Conservation (phyloP, 176 grass and related monocot genomes). For the Echinochloa phyllopogon region DNA sequence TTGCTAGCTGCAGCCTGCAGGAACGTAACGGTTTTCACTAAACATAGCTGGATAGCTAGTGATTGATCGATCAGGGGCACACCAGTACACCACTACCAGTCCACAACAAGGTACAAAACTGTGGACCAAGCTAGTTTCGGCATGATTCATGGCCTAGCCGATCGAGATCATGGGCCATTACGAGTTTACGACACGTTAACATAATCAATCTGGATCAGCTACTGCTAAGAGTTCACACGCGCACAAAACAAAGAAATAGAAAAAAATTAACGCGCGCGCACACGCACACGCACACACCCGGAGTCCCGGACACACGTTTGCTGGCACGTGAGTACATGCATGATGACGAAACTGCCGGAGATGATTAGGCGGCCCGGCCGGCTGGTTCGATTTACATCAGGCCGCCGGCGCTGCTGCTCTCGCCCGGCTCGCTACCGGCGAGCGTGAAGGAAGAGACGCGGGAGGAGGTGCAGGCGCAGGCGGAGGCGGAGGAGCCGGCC, state of each 20-base stretch:
- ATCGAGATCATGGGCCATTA: background rate
- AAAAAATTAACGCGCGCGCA: conserved; percentile 16
- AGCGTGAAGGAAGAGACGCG: conserved; percentile 49
- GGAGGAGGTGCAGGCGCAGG: background rate
- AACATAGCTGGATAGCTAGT: background rate
- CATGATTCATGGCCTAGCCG: background rate
- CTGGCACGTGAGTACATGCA: background rate
- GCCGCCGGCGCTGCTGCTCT: conserved; percentile 19
- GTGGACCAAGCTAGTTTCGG: background rate
- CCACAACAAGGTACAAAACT: background rate
- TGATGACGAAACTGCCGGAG: background rate
- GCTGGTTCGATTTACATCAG: conserved; percentile 32
- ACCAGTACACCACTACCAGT: background rate
- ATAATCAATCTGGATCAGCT: conserved; percentile 1
- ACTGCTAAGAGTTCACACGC: background rate
- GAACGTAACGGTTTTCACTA: background rate
- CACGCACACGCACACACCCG: background rate
- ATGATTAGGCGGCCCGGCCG: background rate
- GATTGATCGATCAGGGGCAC: background rate
- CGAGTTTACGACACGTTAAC: background rate
- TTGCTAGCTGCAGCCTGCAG: background rate
- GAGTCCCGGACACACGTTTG: background rate
- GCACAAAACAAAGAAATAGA: no score
- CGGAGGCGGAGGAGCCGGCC: background rate
- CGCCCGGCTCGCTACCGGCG: conserved; percentile 30